Evolutionary conservation across 805 yeast species (phyloP), one percentile per base, ranked within the genome.

Genomic region (Ogataea ganodermae): DNA sequence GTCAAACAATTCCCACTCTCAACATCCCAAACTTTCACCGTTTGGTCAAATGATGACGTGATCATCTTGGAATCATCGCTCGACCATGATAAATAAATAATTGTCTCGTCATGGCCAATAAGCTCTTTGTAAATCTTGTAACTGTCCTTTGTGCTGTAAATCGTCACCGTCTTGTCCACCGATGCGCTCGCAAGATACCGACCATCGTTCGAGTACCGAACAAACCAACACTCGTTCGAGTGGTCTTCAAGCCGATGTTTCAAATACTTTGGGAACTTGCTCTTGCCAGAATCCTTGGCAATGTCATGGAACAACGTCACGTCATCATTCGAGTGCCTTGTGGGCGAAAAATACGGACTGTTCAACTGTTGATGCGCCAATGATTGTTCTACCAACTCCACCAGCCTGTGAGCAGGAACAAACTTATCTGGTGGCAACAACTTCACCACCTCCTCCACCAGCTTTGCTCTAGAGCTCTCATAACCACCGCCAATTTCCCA

Each of bases 221-320:
- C 74, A 60, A 74, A 85, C 97, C 97, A 91, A 10, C 89, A 92
- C 63, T 91, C 96, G 59, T 84, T 81, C 1, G 69, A 64, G 58
- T 87, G 94, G 36, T 73, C 70, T 1, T 66, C 53, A 6, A 86
- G 65, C 0, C 76, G 72, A 46, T 73, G 72, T 10, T 77, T 59
- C 3, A 78, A 63, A 2, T 68, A 68, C 17, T 72, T 72, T 1
- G 89, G 89, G 50, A 62, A 47, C 9, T 9, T 6, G 8, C 35
- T 31, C 14, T 39, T 43, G 20, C 40, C 35, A 57, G 35, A 63
- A 67, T 35, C 60, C 54, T 38, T 52, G 28, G 35, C 45, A 10
- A 39, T 35, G 20, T 57, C 58, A 30, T 51, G 53, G 42, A 44
- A 57, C 39, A 56, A 39, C 31, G 50, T 46, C 14, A 20, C 56